These are phyloP conservation scores for Phaeosphaeria sp. DNA, from an alignment of 2,329 filamentous ascomycete species.

Conservation along the genomic window DNA sequence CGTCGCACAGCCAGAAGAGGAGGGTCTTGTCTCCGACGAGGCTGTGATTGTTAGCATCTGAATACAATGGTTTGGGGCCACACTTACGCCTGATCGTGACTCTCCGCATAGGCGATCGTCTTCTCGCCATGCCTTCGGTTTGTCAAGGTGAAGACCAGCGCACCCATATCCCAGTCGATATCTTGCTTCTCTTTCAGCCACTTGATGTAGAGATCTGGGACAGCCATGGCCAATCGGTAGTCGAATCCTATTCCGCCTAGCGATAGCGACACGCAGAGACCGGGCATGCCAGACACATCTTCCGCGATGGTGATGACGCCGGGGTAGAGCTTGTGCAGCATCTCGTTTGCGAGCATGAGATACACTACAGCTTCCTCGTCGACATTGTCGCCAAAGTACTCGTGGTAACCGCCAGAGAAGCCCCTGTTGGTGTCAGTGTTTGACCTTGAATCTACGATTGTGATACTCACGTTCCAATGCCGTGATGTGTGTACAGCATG, in stretches of 20 bases:
- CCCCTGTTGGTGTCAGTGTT: slow-evolving; percentile 63
- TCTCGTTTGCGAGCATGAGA: slow-evolving; percentile 94
- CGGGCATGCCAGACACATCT: slow-evolving; percentile 98
- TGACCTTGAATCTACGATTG: not conserved
- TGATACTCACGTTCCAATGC: slow-evolving; percentile 87
- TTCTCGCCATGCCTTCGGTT: slow-evolving; percentile 96
- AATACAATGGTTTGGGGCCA: not conserved
- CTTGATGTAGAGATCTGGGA: slow-evolving; percentile 99
- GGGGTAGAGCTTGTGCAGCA: slow-evolving; percentile 91
- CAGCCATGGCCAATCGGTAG: slow-evolving; percentile 95
- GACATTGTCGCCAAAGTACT: slow-evolving; percentile 89
- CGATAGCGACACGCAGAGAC: slow-evolving; percentile 84
- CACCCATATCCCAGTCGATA: slow-evolving; percentile 87
- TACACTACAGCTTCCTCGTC: slow-evolving; percentile 96
- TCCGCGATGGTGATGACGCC: slow-evolving; percentile 91
- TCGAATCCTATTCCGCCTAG: slow-evolving; percentile 95
- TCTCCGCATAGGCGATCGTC: slow-evolving; percentile 97
- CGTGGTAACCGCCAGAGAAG: slow-evolving; percentile 97
- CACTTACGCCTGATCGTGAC: slow-evolving; percentile 94
- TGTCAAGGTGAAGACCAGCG: slow-evolving; percentile 84
- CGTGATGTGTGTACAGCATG: slow-evolving; percentile 96
- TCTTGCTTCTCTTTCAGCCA: slow-evolving; percentile 93
- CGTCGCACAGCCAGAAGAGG: slow-evolving; percentile 98
- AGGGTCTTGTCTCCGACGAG: slow-evolving; percentile 96
- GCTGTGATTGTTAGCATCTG: slow-evolving; percentile 55